A percentile compares a stretch with the other conserved stretches of the same genome.
Evolutionary conservation across 73 alveolate species (phyloP).

Genomic region (Paramecium sonneborni): DNA sequence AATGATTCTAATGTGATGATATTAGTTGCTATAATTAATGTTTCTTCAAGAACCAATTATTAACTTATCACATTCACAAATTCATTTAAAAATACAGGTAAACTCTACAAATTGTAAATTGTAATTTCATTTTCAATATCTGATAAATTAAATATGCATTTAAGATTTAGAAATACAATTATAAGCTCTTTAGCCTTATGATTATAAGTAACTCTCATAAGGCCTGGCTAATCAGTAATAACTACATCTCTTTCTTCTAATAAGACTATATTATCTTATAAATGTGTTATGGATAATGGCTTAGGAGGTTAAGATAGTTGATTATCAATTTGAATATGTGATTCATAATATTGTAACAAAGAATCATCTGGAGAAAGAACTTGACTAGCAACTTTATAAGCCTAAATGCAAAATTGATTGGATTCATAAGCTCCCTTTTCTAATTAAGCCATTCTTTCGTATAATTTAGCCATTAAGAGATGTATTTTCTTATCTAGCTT

Average conservation of each 20-base stretch:
- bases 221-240: not conserved
- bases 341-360: not conserved
- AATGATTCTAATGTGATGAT: not conserved
- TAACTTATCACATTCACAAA: not conserved
- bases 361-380: not conserved
- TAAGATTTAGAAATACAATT: not conserved
- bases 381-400: not conserved
- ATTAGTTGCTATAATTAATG: not conserved
- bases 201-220: not conserved
- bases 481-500: not conserved
- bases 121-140: slow-evolving; percentile 13
- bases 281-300: not conserved
- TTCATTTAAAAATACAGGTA: slow-evolving; percentile 21
- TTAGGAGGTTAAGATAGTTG: not conserved
- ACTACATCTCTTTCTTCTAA: not conserved
- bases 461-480: not conserved
- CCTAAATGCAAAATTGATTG: not conserved
- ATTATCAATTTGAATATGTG: not conserved
- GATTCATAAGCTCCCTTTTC: not conserved
- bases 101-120: not conserved
- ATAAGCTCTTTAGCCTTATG: not conserved
- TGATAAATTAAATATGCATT: not conserved
- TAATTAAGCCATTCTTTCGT: not conserved
- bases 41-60: not conserved
- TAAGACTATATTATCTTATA: not conserved